Base-by-base conservation (phyloP, 495 filamentous ascomycete genomes). In the Neurospora discreta region DNA sequence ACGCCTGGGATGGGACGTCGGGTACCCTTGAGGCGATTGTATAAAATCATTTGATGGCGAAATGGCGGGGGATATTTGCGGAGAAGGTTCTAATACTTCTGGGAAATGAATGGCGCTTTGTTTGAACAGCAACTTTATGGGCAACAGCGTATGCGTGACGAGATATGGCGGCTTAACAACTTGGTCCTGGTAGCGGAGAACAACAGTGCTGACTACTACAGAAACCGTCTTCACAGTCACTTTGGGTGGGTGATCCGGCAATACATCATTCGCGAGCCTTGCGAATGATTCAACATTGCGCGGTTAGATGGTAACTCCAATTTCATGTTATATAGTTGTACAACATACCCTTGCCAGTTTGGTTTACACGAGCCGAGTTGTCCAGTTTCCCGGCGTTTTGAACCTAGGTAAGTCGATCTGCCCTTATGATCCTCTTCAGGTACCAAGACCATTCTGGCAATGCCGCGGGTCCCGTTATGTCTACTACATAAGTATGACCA, bases 41-140 rank as follows among this genome's bases (percentile, higher is more conserved):
- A 65, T 65, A 65, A 65, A 65, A 16, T 65, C 52, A 65, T 33
- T 65, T 65, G 52, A 65, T 65, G 52, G 52, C 52, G 52, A 65
- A 65, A 33, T 65, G 52, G 26, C 15, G 52, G 52, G 26, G 52
- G 26, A 18, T 26, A 65, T 65, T 33, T 36, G 26, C 52, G 52
- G 52, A 65, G 52, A 65, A 65, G 33, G 52, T 65, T 33, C 18
- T 36, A 65, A 65, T 65, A 65, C 52, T 65, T 65, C 18, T 33
- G 52, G 52, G 52, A 65, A 65, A 65, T 65, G 15, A 65, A 65
- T 30, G 52, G 52, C 52, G 52, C 52, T 65, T 65, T 65, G 52
- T 65, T 65, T 65, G 52, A 33, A 69, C 3, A 39, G n/a, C 60
- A 39, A 33, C 60, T 30, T 9, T 3, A 70, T 16, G 30, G 6